phyloP scores from a whole-genome alignment of 129 eudicot genomes.

The Dittrichia graveolens region DNA sequence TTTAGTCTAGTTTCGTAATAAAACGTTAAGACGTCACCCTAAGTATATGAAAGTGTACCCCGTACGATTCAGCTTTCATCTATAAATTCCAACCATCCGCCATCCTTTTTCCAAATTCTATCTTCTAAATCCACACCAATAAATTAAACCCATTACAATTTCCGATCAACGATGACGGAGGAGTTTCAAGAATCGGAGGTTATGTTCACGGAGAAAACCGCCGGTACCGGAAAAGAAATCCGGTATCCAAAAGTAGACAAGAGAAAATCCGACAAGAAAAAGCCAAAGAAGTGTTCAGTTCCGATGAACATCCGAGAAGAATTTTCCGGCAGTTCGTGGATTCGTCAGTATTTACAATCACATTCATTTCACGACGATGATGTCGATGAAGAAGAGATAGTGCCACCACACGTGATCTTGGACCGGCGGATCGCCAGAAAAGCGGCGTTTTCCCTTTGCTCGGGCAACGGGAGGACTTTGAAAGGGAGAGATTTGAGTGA shows the following conservation, averaged over 20 bases:
- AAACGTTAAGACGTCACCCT: neutral
- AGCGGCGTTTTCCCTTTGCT: constrained; percentile 64
- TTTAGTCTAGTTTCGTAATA: too few species aligned
- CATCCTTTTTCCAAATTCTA: constrained; percentile 33
- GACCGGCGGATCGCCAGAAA: constrained; percentile 53
- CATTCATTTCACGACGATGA: constrained; percentile 40
- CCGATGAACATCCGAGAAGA: constrained; percentile 41
- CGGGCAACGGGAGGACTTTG: constrained; percentile 63
- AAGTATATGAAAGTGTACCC: neutral
- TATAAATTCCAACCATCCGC: constrained; percentile 25
- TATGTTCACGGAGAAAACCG: constrained; percentile 26
- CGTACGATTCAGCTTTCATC: neutral
- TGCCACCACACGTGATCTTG: constrained; percentile 76
- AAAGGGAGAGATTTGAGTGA: constrained; percentile 68
- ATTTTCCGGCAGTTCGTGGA: constrained; percentile 36
- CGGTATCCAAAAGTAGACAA: constrained; percentile 13
- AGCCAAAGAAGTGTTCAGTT: constrained; percentile 23
- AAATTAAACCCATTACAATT: neutral
- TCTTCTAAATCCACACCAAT: constrained; percentile 1
- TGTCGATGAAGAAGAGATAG: constrained; percentile 36
- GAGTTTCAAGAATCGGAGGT: constrained; percentile 44
- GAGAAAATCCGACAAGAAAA: constrained; percentile 31
- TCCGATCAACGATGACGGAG: constrained; percentile 24
- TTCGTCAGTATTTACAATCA: constrained; percentile 33
- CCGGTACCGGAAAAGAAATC: constrained; percentile 22